Evolutionary conservation across 257 asterid genomes (phyloP), one percentile per base, ranked within the genome.

Genomic region (Mentha longifolia): DNA sequence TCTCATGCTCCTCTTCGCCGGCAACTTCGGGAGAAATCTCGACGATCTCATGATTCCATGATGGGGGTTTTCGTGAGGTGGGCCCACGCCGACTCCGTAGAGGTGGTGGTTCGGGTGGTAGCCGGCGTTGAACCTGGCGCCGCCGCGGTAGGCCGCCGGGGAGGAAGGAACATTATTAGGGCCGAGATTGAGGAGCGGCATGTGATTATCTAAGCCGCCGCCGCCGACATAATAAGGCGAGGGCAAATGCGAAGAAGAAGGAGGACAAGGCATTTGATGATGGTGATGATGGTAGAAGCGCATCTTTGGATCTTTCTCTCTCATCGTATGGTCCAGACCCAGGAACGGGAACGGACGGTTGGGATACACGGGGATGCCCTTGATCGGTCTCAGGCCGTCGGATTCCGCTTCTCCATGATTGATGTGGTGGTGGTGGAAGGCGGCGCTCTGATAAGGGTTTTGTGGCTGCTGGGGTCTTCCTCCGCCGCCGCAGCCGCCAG

Each of bases 11-110:
- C 96, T 69, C 73, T 87, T 93, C 0, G 85, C 81, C 13, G 88
- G 95, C 19, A 88, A 65, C 73, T 86, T 91, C 0, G 89, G 86
- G 0, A 88, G 71, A 59, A 92, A 88, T 67, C 95, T 83, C 22
- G 98, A 87, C 22, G 98, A 88, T 84, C 97, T 85, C 86, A 88
- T 81, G 46, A 83, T 75, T 50, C 89, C 94, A 51, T 79, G 89
- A 55, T 82, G 47, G 15, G 84, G 60, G 19, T 67, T 51, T 6
- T 81, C 89, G 7, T 77, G 73, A 1, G 87, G 50, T 45, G 77
- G 52, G 51, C 76, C 28, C 12, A 5, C 17, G 5, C 85, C 89
- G 56, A 74, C 16, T 0, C 84, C 85, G 41, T 79, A 79, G 39
- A 77, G 86, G 25, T 64, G 86, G 25, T 64, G 69, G n/a, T 71